Conservation (phyloP, 225 moss, liverwort and hornwort species). For the Rhytidiadelphus loreus region DNA sequence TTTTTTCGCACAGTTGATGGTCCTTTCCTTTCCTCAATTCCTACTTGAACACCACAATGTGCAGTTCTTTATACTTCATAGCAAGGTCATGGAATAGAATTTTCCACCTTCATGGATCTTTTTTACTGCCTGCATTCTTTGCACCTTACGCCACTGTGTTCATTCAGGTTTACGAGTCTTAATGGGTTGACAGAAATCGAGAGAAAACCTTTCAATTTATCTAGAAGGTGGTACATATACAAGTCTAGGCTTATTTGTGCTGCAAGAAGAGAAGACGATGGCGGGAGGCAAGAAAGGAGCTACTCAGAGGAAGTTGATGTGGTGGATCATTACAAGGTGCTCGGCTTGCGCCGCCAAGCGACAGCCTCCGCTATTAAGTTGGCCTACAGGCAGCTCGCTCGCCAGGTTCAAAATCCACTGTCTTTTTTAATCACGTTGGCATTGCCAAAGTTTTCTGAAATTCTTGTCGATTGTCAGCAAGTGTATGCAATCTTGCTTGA, state of each 20-base stretch:
- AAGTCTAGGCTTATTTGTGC: slow-evolving; percentile 19
- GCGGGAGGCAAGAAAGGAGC: slow-evolving; percentile 12
- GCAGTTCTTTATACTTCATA: neutral
- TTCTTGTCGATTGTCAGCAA: neutral
- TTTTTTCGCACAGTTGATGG: neutral
- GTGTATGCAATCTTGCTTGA: neutral
- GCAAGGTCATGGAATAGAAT: neutral
- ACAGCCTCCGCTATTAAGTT: slow-evolving; percentile 42
- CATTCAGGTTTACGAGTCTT: slow-evolving; percentile 13
- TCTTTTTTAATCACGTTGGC: neutral
- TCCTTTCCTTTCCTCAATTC: neutral
- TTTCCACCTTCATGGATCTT: neutral
- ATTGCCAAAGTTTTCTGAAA: neutral
- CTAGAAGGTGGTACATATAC: slow-evolving; percentile 4
- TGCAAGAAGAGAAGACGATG: slow-evolving; percentile 33
- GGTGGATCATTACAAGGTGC: slow-evolving; percentile 48
- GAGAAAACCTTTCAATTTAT: slow-evolving; percentile 3
- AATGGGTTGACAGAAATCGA: neutral
- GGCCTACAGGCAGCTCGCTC: slow-evolving; percentile 55
- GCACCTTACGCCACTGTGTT: neutral
- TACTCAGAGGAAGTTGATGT: slow-evolving; percentile 1
- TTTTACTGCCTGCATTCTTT: neutral
- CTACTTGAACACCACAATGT: neutral
- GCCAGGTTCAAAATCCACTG: slow-evolving; percentile 24
- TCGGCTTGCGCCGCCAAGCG: slow-evolving; percentile 47